Conservation (phyloP, 2,329 filamentous ascomycete genomes). For the Alternaria hordeiaustralica region DNA sequence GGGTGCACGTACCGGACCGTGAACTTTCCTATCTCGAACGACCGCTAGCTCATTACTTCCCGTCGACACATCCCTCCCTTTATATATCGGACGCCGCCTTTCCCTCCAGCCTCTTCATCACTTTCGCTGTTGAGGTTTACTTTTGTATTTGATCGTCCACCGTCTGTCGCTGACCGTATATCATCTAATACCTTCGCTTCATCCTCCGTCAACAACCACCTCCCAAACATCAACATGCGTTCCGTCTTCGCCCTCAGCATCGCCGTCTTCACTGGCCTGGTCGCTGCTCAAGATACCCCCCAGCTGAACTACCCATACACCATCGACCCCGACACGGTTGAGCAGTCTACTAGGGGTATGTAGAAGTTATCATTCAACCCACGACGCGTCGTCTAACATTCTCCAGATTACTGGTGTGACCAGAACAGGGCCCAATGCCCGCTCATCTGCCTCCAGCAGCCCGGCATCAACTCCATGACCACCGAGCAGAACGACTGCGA, state of each 20-base stretch:
- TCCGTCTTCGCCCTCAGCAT: constrained; percentile 59
- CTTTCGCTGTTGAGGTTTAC: constrained; percentile 37
- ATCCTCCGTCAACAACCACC: constrained; percentile 10
- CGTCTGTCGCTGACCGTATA: constrained; percentile 33
- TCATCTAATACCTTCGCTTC: constrained; percentile 19
- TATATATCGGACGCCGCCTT: constrained; percentile 31
- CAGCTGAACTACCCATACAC: constrained; percentile 48
- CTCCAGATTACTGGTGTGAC: constrained; percentile 68
- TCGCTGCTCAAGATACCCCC: constrained; percentile 55
- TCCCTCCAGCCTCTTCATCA: constrained; percentile 24
- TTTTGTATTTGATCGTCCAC: constrained; percentile 7
- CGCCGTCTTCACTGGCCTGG: constrained; percentile 59
- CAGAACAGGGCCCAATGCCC: constrained; percentile 70
- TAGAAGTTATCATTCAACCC: constrained; percentile 1
- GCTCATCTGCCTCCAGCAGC: constrained; percentile 72
- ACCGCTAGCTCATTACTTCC: constrained; percentile 27
- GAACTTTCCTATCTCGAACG: constrained; percentile 15
- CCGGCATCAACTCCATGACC: constrained; percentile 50
- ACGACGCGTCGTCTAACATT: constrained; percentile 24
- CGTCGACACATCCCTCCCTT: constrained; percentile 31
- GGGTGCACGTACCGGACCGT: constrained; percentile 14
- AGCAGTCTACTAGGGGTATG: constrained; percentile 61
- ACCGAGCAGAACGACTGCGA: constrained; percentile 71
- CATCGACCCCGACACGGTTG: constrained; percentile 69
- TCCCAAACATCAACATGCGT: constrained; percentile 49